Evolutionary conservation across 345 rosid species (phyloP).

Genomic region (Dipteronia dyeriana): DNA sequence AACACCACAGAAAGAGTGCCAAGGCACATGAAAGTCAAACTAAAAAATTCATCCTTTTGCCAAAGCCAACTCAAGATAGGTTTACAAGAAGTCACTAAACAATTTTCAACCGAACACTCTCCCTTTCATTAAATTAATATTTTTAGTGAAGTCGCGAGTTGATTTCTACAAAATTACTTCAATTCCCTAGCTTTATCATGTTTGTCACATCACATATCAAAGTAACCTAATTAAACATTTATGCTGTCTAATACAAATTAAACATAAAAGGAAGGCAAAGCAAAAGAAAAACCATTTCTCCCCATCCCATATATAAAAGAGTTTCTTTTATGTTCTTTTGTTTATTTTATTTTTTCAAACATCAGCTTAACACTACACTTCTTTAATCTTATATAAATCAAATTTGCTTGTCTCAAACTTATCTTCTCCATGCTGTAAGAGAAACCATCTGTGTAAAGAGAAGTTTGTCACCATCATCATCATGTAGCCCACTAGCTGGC

Average conservation of each 20-base stretch:
- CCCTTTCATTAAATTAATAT: slow-evolving; percentile 1
- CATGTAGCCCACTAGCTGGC: neutral
- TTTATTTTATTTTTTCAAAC: neutral
- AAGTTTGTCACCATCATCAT: neutral
- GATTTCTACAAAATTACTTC: neutral
- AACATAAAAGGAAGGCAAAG: neutral
- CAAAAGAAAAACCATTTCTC: neutral
- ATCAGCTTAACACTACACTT: neutral
- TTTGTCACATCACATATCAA: neutral
- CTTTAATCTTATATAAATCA: neutral
- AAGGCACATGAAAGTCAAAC: neutral
- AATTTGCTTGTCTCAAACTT: neutral
- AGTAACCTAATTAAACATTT: neutral
- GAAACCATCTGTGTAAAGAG: neutral
- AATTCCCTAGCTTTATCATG: neutral
- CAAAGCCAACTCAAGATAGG: neutral
- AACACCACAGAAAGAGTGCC: neutral
- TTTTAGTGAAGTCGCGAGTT: neutral
- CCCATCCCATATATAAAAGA: neutral
- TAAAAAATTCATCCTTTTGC: neutral
- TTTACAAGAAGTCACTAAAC: neutral
- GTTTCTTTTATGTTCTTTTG: neutral
- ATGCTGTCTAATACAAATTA: no score
- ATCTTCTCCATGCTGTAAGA: neutral
- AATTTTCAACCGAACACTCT: neutral